Evolutionary conservation across 2,329 filamentous ascomycete species (phyloP), one percentile per base, ranked within the genome.

Genomic region (Phyllosticta paracitricarpa): DNA sequence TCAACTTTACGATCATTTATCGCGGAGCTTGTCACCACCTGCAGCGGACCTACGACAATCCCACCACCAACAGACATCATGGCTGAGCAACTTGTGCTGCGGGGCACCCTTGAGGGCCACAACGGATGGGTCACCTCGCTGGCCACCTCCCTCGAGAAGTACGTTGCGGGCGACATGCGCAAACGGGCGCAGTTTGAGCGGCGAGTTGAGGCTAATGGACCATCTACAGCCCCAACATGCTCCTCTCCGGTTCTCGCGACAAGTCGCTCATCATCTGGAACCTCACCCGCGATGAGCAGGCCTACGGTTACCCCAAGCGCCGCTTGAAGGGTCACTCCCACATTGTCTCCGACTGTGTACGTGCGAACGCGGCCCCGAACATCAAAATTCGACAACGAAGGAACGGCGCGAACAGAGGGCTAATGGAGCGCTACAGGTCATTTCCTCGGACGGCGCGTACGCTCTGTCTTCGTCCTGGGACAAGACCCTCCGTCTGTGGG

Each of bases 211-310:
- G 54, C 73, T 76, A 68, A 77, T 69, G 51, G 61, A 56, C 60
- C 56, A 60, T 63, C 62, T 66, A 66, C 75, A 87, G 91, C 89
- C 94, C 94, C 77, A 97, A 99, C 86, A 97, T 99, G 93, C 92
- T 99, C 78, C 87, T 99, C 75, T 99, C 94, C 71, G 93, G 84
- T 76, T 91, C 86, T 78, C 91, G 94, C 82, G 94, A 99, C 86
- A 97, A 97, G 89, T 90, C 89, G 71, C 84, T 99, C 79, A 99
- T 99, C 84, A 96, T 99, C 87, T 99, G 94, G 94, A 96, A 97
- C 86, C 86, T 99, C 76, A 97, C 94, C 80, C 93, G 94, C 81
- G 92, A 97, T 81, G 94, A 97, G 83, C 87, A 87, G 78, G 88
- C 90, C 77, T 99, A 97, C 85, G 94, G 94, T 74, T 96, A 96